These are phyloP conservation scores for Ramaria sp. DNA, from an alignment of 768 basidiomycete species.

Conservation along the genomic window DNA sequence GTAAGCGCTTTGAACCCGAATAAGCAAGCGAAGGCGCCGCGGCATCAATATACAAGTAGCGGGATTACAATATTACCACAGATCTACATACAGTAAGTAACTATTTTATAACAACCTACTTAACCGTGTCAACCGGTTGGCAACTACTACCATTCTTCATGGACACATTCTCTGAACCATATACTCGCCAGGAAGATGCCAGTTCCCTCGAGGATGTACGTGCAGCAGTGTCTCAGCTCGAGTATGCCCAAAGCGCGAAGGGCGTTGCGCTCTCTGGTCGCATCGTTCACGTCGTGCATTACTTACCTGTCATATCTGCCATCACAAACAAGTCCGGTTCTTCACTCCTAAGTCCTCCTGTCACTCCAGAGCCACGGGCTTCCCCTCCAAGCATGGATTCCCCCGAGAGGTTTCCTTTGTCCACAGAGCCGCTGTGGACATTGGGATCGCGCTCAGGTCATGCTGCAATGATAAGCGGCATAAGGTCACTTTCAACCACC, in stretches of 20 bases:
- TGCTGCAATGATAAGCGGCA: constrained; percentile 90
- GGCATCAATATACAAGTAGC: neutral
- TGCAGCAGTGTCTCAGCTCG: constrained; percentile 58
- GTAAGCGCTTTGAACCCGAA: neutral
- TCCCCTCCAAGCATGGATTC: constrained; percentile 13
- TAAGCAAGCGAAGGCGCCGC: neutral
- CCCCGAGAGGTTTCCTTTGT: constrained; percentile 9
- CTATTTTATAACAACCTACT: neutral
- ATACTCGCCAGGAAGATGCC: constrained; percentile 5
- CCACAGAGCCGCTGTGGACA: constrained; percentile 46
- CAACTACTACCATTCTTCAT: neutral
- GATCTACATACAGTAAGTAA: neutral
- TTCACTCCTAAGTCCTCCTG: constrained; percentile 62
- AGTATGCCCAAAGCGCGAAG: constrained; percentile 57
- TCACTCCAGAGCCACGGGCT: constrained; percentile 50
- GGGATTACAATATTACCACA: neutral
- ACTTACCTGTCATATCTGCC: constrained; percentile 69
- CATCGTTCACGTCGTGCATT: constrained; percentile 87
- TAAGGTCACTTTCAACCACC: constrained; percentile 69
- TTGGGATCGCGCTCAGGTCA: constrained; percentile 79
- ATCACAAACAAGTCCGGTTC: constrained; percentile 30
- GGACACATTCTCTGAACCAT: constrained; percentile 9
- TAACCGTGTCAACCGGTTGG: too few species aligned
- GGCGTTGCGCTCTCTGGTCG: constrained; percentile 74
- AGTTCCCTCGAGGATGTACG: constrained; percentile 60